These are phyloP conservation scores for Hypoxylon fragiforme DNA, from an alignment of 495 filamentous ascomycete genomes.

Conservation along the genomic window DNA sequence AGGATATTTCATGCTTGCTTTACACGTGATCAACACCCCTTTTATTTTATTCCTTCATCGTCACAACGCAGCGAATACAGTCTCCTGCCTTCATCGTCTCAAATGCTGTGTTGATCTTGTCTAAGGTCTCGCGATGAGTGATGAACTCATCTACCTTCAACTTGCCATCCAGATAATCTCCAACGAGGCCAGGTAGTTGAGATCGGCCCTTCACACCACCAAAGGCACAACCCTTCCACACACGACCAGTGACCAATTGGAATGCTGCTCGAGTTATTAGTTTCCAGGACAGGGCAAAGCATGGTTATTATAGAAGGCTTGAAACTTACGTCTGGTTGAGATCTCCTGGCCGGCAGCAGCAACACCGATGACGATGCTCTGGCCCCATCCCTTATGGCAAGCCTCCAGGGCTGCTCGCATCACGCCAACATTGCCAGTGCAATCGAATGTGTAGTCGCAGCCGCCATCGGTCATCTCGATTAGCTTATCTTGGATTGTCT, in stretches of 20 bases:
- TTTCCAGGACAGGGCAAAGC: neutral
- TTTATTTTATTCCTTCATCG: slow-evolving; percentile 52
- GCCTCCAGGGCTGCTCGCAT: slow-evolving; percentile 97
- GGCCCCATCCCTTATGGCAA: slow-evolving; percentile 98
- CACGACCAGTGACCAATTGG: slow-evolving; percentile 95
- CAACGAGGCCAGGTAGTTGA: slow-evolving; percentile 85
- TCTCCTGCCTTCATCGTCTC: slow-evolving; percentile 93
- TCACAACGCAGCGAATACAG: slow-evolving; percentile 85
- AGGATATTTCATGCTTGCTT: slow-evolving; percentile 1
- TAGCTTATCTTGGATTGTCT: slow-evolving; percentile 85
- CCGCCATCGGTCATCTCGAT: slow-evolving; percentile 99
- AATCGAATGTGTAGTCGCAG: slow-evolving; percentile 99
- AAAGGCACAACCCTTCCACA: slow-evolving; percentile 97
- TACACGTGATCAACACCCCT: slow-evolving; percentile 14
- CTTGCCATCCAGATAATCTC: slow-evolving; percentile 84
- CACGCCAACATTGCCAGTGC: slow-evolving; percentile 93
- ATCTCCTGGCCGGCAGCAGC: slow-evolving; percentile 98
- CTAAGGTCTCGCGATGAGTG: slow-evolving; percentile 84
- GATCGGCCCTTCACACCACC: slow-evolving; percentile 96
- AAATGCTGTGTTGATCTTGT: slow-evolving; percentile 85
- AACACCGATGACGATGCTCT: slow-evolving; percentile 97
- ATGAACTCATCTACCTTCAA: slow-evolving; percentile 99
- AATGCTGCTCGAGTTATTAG: slow-evolving; percentile 67
- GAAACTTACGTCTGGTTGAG: slow-evolving; percentile 81
- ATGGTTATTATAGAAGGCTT: neutral